Percentiles rank a stretch among this genome's conserved stretches.
Conservation (phyloP, 352 stramenopile species). For the Globisporangium abappressorium region DNA sequence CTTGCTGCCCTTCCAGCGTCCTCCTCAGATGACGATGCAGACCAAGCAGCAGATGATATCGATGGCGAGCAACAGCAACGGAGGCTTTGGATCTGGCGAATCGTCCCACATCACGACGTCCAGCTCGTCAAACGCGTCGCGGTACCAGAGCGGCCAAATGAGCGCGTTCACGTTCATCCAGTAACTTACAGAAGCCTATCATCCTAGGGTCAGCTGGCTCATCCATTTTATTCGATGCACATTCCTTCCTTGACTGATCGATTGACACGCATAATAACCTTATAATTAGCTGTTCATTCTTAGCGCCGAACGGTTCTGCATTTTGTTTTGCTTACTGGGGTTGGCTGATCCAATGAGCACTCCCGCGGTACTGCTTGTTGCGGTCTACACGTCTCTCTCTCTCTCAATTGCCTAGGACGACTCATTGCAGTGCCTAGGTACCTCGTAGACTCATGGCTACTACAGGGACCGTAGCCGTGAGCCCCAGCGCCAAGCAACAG, state of each 20-base stretch:
- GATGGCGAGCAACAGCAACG: not conserved
- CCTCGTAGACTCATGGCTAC: not conserved
- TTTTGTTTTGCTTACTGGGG: not conserved
- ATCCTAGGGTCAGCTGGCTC: too few relatives aligned
- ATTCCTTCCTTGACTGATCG: not conserved
- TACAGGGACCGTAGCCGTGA: not conserved
- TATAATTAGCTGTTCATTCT: conserved; percentile 9
- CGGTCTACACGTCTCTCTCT: not conserved
- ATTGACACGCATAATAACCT: not conserved
- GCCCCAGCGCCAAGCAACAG: not conserved
- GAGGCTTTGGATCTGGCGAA: not conserved
- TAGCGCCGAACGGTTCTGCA: not conserved
- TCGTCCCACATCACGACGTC: conserved; percentile 16
- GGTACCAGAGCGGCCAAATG: conserved; percentile 13
- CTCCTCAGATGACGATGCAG: conserved; percentile 8
- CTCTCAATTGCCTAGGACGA: not conserved
- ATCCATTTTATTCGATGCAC: not conserved
- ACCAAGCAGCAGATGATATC: conserved; percentile 4
- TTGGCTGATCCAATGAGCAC: not conserved
- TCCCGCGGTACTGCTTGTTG: not conserved
- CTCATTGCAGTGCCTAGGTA: not conserved
- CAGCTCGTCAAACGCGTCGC: conserved; percentile 8
- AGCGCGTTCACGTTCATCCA: conserved; percentile 19
- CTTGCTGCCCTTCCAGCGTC: conserved; percentile 32
- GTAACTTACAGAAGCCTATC: not conserved